phyloP scores from a whole-genome alignment of 2,329 filamentous ascomycete genomes.

The Fusarium cicatricum region DNA sequence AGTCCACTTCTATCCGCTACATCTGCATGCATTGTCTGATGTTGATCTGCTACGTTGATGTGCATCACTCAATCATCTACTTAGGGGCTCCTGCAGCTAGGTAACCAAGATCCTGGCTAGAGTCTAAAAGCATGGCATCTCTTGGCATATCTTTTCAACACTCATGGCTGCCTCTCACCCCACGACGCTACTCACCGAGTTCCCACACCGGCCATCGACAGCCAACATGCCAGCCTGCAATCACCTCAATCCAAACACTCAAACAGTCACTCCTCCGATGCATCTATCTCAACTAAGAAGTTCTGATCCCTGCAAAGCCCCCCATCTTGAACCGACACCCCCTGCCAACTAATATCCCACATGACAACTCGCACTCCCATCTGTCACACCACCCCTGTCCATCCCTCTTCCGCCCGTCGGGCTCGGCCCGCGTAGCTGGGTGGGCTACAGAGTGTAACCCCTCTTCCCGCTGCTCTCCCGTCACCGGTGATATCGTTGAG shows the following conservation, averaged over 20 bases:
- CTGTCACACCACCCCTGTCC: constrained; percentile 14
- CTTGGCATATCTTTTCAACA: neutral
- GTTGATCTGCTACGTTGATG: neutral
- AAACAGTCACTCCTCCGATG: constrained; percentile 16
- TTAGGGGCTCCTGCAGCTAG: too few species aligned
- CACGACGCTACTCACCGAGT: neutral
- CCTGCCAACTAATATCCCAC: constrained; percentile 18
- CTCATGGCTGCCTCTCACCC: neutral
- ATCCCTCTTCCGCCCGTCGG: constrained; percentile 23
- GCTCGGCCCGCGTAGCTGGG: constrained; percentile 27
- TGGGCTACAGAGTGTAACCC: too few species aligned
- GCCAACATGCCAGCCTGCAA: neutral
- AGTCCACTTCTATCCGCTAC: neutral
- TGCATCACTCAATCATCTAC: too few species aligned
- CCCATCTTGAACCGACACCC: constrained; percentile 4
- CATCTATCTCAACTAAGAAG: constrained; percentile 29
- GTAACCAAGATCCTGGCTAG: too few species aligned
- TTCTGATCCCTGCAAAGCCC: constrained; percentile 4
- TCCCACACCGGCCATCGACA: neutral
- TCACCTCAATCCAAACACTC: constrained; percentile 7
- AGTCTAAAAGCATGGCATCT: too few species aligned
- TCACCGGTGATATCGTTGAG: constrained; percentile 17
- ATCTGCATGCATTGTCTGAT: neutral
- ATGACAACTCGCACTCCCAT: constrained; percentile 11
- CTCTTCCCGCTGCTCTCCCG: neutral